Percentiles rank a stretch among this genome's conserved stretches.
phyloP scores from a whole-genome alignment of 306 rosid genomes.

The Canavalia ensiformis region DNA sequence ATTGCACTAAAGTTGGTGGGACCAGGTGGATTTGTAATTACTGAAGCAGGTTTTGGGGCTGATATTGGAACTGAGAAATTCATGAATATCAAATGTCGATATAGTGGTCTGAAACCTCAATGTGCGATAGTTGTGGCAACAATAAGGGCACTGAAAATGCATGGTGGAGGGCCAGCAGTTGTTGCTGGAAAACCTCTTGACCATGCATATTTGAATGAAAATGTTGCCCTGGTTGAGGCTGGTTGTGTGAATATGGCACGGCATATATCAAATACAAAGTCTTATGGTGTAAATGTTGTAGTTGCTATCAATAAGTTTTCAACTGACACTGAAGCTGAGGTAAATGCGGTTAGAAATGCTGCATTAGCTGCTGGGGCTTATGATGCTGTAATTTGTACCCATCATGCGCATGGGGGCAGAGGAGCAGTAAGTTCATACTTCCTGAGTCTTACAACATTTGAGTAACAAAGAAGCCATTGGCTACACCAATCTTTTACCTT shows the following conservation, averaged over 20 bases:
- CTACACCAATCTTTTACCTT: constrained; percentile 9
- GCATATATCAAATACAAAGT: constrained; percentile 79
- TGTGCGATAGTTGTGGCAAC: constrained; percentile 96
- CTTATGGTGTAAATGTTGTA: constrained; percentile 92
- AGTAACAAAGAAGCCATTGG: constrained; percentile 31
- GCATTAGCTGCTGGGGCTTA: constrained; percentile 90
- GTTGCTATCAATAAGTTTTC: constrained; percentile 93
- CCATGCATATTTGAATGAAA: constrained; percentile 84
- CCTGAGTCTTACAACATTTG: constrained; percentile 27
- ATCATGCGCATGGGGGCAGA: constrained; percentile 97
- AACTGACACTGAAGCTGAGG: constrained; percentile 90
- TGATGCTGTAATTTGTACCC: constrained; percentile 89
- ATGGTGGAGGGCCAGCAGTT: constrained; percentile 96
- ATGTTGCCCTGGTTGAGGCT: constrained; percentile 83
- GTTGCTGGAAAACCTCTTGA: constrained; percentile 96
- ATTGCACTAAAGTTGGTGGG: constrained; percentile 96
- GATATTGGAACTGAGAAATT: constrained; percentile 97
- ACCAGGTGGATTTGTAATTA: constrained; percentile 96
- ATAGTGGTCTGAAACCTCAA: constrained; percentile 93
- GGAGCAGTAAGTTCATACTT: constrained; percentile 85
- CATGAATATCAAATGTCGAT: constrained; percentile 94
- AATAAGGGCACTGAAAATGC: constrained; percentile 94
- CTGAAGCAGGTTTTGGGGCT: constrained; percentile 99
- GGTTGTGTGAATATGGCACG: constrained; percentile 93
- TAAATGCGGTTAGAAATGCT: constrained; percentile 73